Evolutionary conservation across 768 basidiomycete genomes (phyloP).

Genomic region (Pleurotus eryngii): DNA sequence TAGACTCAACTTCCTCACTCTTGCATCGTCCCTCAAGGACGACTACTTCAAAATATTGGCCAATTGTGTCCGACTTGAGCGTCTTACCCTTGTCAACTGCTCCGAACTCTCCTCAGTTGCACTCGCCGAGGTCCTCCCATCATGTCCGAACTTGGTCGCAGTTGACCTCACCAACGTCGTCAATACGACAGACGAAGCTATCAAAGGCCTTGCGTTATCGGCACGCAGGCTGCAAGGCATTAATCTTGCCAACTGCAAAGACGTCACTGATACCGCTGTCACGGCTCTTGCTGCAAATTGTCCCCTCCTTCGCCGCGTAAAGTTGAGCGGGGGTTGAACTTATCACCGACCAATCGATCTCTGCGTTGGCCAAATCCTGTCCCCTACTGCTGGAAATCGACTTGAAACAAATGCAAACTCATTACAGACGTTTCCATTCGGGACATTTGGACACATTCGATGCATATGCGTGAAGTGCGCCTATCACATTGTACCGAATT

Average conservation of each 20-base stretch:
- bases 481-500: slow-evolving; percentile 76
- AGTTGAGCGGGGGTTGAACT: slow-evolving; percentile 75
- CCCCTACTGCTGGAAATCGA: slow-evolving; percentile 92
- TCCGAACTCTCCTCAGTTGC: slow-evolving; percentile 59
- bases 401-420: slow-evolving; percentile 76
- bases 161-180: slow-evolving; percentile 78
- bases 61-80: slow-evolving; percentile 78
- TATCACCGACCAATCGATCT: slow-evolving; percentile 75
- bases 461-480: slow-evolving; percentile 87
- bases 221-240: slow-evolving; percentile 86
- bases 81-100: slow-evolving; percentile 85
- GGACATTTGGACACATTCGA: slow-evolving; percentile 77
- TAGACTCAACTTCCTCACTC: slow-evolving; percentile 81
- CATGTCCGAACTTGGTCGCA: slow-evolving; percentile 76
- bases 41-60: slow-evolving; percentile 68
- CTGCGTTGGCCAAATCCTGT: slow-evolving; percentile 72
- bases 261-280: slow-evolving; percentile 76
- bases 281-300: slow-evolving; percentile 72
- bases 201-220: slow-evolving; percentile 65
- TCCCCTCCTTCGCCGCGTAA: slow-evolving; percentile 82
- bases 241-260: slow-evolving; percentile 82
- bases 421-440: slow-evolving; percentile 78
- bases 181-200: slow-evolving; percentile 66
- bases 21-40: slow-evolving; percentile 70
- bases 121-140: slow-evolving; percentile 62